A percentile compares a stretch with the other conserved stretches of the same genome.
Conservation (phyloP, 2,329 filamentous ascomycete genomes). For the Fusarium duplospermum region DNA sequence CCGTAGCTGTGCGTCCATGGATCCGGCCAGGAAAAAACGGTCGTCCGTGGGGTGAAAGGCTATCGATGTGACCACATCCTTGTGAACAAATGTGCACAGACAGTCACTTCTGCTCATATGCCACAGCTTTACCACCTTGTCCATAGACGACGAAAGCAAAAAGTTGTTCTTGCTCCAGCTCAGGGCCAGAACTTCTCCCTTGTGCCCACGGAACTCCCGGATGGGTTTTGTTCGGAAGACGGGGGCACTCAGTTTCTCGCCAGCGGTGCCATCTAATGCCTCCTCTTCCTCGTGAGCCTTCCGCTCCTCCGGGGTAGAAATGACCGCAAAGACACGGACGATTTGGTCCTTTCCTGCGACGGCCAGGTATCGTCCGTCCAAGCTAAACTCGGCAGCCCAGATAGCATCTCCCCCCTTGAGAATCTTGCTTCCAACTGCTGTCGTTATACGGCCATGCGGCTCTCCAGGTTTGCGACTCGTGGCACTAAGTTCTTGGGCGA, state of each 20-base stretch:
- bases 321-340: constrained; percentile 88
- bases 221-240: constrained; percentile 86
- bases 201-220: constrained; percentile 85
- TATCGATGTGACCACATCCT: constrained; percentile 94
- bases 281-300: constrained; percentile 76
- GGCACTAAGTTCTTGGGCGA: constrained; percentile 89
- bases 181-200: constrained; percentile 86
- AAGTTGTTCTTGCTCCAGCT: constrained; percentile 99
- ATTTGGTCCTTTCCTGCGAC: constrained; percentile 91
- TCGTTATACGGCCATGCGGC: constrained; percentile 46
- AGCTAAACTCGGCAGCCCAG: constrained; percentile 94
- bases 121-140: constrained; percentile 96
- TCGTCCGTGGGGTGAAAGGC: constrained; percentile 95
- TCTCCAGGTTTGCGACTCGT: constrained; percentile 55
- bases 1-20: constrained; percentile 86
- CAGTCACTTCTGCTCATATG: constrained; percentile 88
- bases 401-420: constrained; percentile 73
- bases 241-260: constrained; percentile 82
- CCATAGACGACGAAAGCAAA: constrained; percentile 94
- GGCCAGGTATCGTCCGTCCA: constrained; percentile 89
- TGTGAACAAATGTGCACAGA: constrained; percentile 93
- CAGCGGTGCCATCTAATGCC: constrained; percentile 47
- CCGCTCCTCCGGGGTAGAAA: constrained; percentile 84
- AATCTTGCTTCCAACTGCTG: constrained; percentile 55
- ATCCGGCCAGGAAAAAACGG: constrained; percentile 95